Evolutionary conservation across 805 yeast genomes (phyloP).

Genomic region (Vanderwaltozyma yarrowii): DNA sequence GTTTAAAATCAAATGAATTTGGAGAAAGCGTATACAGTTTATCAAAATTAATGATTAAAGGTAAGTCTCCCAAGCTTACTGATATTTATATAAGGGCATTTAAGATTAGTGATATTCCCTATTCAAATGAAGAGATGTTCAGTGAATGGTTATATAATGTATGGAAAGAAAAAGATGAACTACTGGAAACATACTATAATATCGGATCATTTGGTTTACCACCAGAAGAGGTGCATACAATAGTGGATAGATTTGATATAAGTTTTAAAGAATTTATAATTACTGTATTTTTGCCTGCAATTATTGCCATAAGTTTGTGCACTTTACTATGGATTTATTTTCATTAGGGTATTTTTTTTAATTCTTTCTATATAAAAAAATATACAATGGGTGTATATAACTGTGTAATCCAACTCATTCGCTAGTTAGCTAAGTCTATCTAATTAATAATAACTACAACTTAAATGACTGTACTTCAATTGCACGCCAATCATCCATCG

Average conservation of each 20-base stretch:
- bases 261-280: neutral
- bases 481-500: slow-evolving; percentile 44
- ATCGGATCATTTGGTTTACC: slow-evolving; percentile 39
- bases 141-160: slow-evolving; percentile 62
- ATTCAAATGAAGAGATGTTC: slow-evolving; percentile 41
- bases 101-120: slow-evolving; percentile 53
- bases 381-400: too few species aligned
- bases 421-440: too few species aligned
- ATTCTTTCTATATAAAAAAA: too few species aligned
- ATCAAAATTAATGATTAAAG: slow-evolving; percentile 49
- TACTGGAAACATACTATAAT: slow-evolving; percentile 53
- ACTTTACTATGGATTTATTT: neutral
- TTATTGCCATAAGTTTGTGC: neutral
- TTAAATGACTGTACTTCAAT: slow-evolving; percentile 23
- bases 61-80: slow-evolving; percentile 60
- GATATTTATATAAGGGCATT: slow-evolving; percentile 55
- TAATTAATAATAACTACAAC: slow-evolving; percentile 12
- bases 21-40: slow-evolving; percentile 75
- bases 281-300: neutral
- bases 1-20: slow-evolving; percentile 46
- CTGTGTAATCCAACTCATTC: too few species aligned
- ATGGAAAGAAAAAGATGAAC: slow-evolving; percentile 72
- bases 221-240: neutral
- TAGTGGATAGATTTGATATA: slow-evolving; percentile 1
- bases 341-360: too few species aligned